Conservation (phyloP, 192 early-diverging fungal species). For the Gryganskiella cystojenkinii region DNA sequence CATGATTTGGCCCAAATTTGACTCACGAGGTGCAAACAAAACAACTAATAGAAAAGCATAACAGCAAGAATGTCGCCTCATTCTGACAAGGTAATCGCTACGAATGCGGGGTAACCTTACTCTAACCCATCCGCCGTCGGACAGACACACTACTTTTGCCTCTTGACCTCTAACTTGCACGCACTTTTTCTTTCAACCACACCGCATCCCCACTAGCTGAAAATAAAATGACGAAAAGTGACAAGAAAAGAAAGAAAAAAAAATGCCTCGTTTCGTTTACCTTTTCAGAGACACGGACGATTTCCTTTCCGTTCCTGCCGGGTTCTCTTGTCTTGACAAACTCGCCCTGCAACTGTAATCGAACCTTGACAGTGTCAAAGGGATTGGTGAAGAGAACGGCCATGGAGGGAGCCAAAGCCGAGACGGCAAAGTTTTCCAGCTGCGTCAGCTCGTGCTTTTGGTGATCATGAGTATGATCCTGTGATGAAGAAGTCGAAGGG, state of each 20-base stretch:
- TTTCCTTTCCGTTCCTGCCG: conserved; percentile 46
- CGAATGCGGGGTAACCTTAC: too few relatives aligned
- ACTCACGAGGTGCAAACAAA: conserved; percentile 26
- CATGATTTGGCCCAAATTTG: not conserved
- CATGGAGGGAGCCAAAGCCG: conserved; percentile 70
- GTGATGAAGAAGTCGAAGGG: not conserved
- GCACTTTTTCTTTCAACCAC: too few relatives aligned
- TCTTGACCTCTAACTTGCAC: too few relatives aligned
- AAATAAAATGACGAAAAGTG: conserved; percentile 12
- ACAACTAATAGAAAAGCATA: not conserved
- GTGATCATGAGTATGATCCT: not conserved
- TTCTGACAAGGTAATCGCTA: too few relatives aligned
- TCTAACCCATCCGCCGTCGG: too few relatives aligned
- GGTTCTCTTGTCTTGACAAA: conserved; percentile 50
- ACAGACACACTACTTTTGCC: too few relatives aligned
- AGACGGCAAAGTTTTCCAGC: conserved; percentile 71
- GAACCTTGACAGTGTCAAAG: conserved; percentile 82
- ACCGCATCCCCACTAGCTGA: too few relatives aligned
- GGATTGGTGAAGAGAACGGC: conserved; percentile 83
- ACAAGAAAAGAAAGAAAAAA: conserved; percentile 6
- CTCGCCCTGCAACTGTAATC: conserved; percentile 77
- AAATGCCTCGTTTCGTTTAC: conserved; percentile 13
- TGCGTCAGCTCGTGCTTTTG: conserved; percentile 48
- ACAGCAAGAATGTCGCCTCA: too few relatives aligned
- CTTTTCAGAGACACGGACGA: conserved; percentile 55